Evolutionary conservation across 2,329 filamentous ascomycete genomes (phyloP), one percentile per base, ranked within the genome.

Genomic region (Xenoacremonium recifei): DNA sequence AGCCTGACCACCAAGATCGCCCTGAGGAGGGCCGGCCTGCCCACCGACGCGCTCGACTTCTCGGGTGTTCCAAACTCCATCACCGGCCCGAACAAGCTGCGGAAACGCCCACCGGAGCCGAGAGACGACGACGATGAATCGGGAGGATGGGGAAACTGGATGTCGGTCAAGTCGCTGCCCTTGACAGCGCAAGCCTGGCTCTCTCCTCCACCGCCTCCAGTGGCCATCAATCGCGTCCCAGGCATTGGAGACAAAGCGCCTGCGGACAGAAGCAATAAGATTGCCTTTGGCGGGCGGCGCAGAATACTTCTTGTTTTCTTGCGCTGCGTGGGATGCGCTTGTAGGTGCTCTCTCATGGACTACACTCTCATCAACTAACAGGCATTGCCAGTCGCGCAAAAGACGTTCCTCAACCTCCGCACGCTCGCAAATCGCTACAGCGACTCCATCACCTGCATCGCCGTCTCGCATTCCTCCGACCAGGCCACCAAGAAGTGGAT

Each of bases 391-490:
- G 75, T 79, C 55, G 76, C 76, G 16, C 74, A 78, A 53, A 74
- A 79, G 51, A 73, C 76, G 5, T 82, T 82, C 55, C 65, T 81
- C 45, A 65, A 70, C 46, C 69, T 82, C 40, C 76, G 78, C 37
- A 65, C 73, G 32, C 68, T 82, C 43, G 71, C 77, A 11, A 76
- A 74, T 59, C 72, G 72, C 37, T 68, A 78, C 51, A 64, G 71
- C 38, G 60, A 62, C 51, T 63, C 64, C 31, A 64, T 82, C 10
- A 70, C 69, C 44, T 82, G 77, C 64, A 67, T 82, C 42, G 78
- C 79, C 48, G 67, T 82, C 37, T 82, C 78, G 18, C 79, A 83
- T 63, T 75, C 79, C 29, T 81, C 78, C 7, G 60, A 67, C 4
- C 65, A 70, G 17, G 77, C 79, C 21, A 82, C 79, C 2, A 61